A percentile compares a stretch with the other conserved stretches of the same genome.
phyloP scores from a whole-genome alignment of 345 rosid species.

The Angophora floribunda region DNA sequence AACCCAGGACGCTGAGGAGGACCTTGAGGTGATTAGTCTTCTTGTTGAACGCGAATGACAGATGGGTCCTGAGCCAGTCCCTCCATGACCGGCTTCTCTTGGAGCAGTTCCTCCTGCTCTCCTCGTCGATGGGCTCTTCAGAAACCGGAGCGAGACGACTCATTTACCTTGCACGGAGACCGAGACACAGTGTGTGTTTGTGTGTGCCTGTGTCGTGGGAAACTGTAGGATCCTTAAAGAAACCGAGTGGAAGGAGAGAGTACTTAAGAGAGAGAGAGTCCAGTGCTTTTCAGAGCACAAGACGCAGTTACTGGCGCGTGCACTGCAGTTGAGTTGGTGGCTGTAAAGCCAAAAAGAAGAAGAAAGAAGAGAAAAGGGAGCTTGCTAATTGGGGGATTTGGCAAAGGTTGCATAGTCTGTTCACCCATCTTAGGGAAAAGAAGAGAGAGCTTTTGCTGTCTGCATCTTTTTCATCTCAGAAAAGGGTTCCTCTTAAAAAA shows the following conservation, averaged over 20 bases:
- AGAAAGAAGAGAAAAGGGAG: not conserved
- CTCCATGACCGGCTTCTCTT: slow-evolving; percentile 47
- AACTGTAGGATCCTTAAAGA: not conserved
- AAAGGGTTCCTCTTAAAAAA: not conserved
- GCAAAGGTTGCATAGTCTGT: not conserved
- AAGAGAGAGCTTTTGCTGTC: not conserved
- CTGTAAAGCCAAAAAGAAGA: not conserved
- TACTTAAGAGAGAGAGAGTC: not conserved
- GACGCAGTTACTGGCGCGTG: slow-evolving; percentile 19
- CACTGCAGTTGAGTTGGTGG: not conserved
- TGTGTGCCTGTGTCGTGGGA: not conserved
- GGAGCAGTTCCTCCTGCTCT: slow-evolving; percentile 10
- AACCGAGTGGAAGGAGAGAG: not conserved
- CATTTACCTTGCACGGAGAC: slow-evolving; percentile 11
- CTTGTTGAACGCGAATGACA: slow-evolving; percentile 21
- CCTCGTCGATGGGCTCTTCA: slow-evolving; percentile 66
- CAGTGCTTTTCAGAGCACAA: not conserved
- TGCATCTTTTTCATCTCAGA: not conserved
- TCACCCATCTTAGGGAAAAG: not conserved
- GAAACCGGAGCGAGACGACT: slow-evolving; percentile 73
- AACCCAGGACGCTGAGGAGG: slow-evolving; percentile 74
- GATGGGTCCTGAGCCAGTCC: slow-evolving; percentile 59
- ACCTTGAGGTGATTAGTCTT: slow-evolving; percentile 51
- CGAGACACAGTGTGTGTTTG: not conserved
- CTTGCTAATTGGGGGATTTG: not conserved